Conservation (phyloP, 1,139 yeast genomes). For the Petasospora fabianii region DNA sequence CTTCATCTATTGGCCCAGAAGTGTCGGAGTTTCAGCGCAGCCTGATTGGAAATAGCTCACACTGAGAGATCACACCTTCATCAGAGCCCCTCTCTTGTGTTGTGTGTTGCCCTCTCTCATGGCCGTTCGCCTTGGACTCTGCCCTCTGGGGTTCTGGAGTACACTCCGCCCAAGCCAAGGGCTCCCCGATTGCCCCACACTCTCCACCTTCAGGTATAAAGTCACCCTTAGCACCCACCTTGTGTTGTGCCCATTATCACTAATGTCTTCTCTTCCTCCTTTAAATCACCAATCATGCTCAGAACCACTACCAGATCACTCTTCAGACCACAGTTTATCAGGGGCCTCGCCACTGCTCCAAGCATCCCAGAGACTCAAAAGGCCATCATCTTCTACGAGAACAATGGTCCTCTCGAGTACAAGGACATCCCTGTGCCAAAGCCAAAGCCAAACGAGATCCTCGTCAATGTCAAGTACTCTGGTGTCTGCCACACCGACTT, state of each 20-base stretch:
- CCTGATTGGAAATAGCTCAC: not conserved
- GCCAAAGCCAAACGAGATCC: conserved; percentile 56
- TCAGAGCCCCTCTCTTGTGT: too few species aligned
- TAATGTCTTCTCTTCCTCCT: not conserved
- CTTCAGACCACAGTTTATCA: conserved; percentile 12
- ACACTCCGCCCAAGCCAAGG: too few species aligned
- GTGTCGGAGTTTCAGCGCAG: conserved; percentile 2
- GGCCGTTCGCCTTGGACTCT: too few species aligned
- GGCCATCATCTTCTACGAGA: conserved; percentile 46
- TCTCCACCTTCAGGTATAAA: too few species aligned
- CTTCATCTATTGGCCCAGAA: conserved; percentile 5
- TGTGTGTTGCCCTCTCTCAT: too few species aligned
- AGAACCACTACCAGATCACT: conserved; percentile 9
- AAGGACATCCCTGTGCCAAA: conserved; percentile 56
- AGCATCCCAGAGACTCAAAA: conserved; percentile 47
- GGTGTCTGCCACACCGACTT: conserved; percentile 69
- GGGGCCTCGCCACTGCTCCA: conserved; percentile 22
- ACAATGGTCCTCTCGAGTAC: conserved; percentile 46
- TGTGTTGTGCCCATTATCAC: too few species aligned
- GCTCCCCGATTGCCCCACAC: too few species aligned
- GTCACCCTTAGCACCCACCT: too few species aligned
- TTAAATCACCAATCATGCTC: conserved; percentile 7
- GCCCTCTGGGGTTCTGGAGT: too few species aligned
- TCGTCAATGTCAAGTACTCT: conserved; percentile 57
- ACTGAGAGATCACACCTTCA: too few species aligned